phyloP scores from a whole-genome alignment of 2,329 filamentous ascomycete species.

The Aureobasidium mangrovei region DNA sequence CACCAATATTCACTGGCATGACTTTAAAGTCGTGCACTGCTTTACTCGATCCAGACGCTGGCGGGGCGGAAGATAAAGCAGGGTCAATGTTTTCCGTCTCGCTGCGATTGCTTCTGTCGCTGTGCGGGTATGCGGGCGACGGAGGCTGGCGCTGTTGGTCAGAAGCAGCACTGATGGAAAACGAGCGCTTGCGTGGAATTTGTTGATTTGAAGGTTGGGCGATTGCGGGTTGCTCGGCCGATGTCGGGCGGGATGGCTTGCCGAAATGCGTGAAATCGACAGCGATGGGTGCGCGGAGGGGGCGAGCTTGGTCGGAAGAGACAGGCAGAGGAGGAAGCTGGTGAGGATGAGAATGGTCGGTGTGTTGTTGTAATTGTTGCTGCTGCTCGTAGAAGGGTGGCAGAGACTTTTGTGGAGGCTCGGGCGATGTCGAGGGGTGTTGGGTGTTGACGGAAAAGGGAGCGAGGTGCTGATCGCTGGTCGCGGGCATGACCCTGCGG shows the following conservation, averaged over 20 bases:
- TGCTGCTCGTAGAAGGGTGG: neutral
- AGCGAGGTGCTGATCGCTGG: constrained; percentile 38
- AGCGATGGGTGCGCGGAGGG: constrained; percentile 18
- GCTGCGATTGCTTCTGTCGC: constrained; percentile 14
- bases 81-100: constrained; percentile 27
- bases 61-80: constrained; percentile 25
- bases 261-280: constrained; percentile 29
- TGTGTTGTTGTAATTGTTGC: neutral
- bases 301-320: constrained; percentile 7
- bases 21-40: constrained; percentile 21
- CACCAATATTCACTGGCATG: constrained; percentile 28
- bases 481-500: constrained; percentile 84
- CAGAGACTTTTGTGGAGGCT: neutral
- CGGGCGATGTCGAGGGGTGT: constrained; percentile 35
- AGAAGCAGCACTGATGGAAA: constrained; percentile 49
- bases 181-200: constrained; percentile 53
- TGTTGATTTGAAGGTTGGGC: constrained; percentile 10
- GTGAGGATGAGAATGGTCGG: constrained; percentile 1
- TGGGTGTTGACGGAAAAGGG: constrained; percentile 27
- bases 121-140: constrained; percentile 19
- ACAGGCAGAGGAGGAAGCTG: neutral
- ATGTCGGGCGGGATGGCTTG: constrained; percentile 7
- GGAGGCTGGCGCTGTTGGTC: neutral
- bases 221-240: constrained; percentile 16
- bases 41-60: neutral